A percentile compares a stretch with the other conserved stretches of the same genome.
Conservation (phyloP, 73 alveolate species). For the Blepharisma japonicum region DNA sequence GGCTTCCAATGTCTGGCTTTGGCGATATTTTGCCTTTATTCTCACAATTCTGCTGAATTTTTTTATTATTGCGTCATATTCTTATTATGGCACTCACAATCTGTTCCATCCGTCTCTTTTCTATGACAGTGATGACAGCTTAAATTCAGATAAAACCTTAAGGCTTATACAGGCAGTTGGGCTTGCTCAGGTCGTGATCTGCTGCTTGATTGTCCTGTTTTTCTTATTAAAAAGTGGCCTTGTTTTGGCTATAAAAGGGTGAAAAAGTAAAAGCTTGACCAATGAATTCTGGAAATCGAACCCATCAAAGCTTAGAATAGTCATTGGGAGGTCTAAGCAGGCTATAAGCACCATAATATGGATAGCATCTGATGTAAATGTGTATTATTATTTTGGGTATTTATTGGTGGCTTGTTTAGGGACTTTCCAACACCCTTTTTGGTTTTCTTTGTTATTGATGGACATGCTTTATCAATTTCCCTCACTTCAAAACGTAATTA, state of each 20-base stretch:
- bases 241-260: constrained; percentile 37
- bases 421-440: constrained; percentile 68
- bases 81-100: constrained; percentile 16
- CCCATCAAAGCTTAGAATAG: not conserved
- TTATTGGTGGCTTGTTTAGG: constrained; percentile 87
- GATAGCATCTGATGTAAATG: constrained; percentile 43
- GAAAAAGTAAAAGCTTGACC: not conserved
- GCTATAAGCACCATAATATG: constrained; percentile 37
- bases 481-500: constrained; percentile 84
- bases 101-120: constrained; percentile 33
- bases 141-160: constrained; percentile 19
- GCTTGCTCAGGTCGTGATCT: constrained; percentile 41
- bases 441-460: constrained; percentile 82
- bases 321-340: constrained; percentile 3
- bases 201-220: constrained; percentile 42
- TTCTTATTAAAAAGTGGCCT: constrained; percentile 54
- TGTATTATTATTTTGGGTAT: constrained; percentile 70
- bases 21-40: constrained; percentile 81
- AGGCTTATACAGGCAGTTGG: constrained; percentile 41
- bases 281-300: not conserved
- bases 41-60: constrained; percentile 62
- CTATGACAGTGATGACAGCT: constrained; percentile 29
- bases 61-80: constrained; percentile 66
- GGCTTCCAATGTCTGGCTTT: constrained; percentile 60
- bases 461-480: constrained; percentile 80